Percentiles rank a stretch among this genome's conserved stretches.
phyloP scores from a whole-genome alignment of 768 basidiomycete species.

The Auriculariales sp. region DNA sequence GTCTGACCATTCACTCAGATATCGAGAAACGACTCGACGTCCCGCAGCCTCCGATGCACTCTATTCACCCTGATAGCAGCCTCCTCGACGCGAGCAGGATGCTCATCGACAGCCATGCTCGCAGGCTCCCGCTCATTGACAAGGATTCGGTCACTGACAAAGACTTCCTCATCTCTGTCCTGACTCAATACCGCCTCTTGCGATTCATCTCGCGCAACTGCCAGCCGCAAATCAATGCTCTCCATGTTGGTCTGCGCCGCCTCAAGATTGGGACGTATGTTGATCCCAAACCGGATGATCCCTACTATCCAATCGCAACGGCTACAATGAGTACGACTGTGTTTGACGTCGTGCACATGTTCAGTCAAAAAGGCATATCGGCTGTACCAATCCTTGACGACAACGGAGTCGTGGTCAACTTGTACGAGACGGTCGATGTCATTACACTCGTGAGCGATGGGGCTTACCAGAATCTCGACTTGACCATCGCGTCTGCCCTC shows the following conservation, averaged over 20 bases:
- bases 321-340: constrained; percentile 85
- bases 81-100: constrained; percentile 82
- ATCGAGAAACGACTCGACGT: constrained; percentile 90
- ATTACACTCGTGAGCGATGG: constrained; percentile 91
- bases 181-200: constrained; percentile 95
- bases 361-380: constrained; percentile 87
- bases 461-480: constrained; percentile 89
- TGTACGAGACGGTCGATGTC: constrained; percentile 98
- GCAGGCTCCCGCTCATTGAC: constrained; percentile 87
- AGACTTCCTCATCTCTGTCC: constrained; percentile 87
- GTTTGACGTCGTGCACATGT: constrained; percentile 98
- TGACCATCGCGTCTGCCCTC: constrained; percentile 85
- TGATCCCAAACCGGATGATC: constrained; percentile 38
- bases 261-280: constrained; percentile 94
- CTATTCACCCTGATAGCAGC: constrained; percentile 75
- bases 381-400: constrained; percentile 94
- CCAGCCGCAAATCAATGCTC: constrained; percentile 43
- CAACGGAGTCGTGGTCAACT: constrained; percentile 82
- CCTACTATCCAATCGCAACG: constrained; percentile 82
- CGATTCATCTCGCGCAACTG: constrained; percentile 93
- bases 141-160: constrained; percentile 86
- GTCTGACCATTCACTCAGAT: constrained; percentile 30
- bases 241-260: constrained; percentile 67
- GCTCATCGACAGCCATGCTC: constrained; percentile 89
- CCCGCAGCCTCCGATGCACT: constrained; percentile 77